Percentiles rank a stretch among this genome's conserved stretches.
phyloP scores from a whole-genome alignment of 164 flowering plant genomes.

The Saururus chinensis region DNA sequence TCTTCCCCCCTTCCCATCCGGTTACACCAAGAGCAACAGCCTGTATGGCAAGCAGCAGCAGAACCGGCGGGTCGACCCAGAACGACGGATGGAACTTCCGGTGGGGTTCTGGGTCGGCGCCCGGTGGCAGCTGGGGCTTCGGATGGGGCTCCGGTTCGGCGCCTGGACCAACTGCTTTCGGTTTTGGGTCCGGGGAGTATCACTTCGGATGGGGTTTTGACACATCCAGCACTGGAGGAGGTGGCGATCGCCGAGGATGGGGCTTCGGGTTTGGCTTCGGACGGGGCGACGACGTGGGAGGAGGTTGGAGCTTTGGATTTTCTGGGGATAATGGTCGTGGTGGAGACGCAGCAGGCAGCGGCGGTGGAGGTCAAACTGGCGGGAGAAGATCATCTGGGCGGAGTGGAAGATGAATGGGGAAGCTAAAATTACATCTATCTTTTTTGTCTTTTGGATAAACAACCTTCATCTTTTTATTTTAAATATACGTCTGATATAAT shows the following conservation, averaged over 20 bases:
- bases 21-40: neutral
- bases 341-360: neutral
- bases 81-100: neutral
- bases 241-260: neutral
- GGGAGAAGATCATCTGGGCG: neutral
- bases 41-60: neutral
- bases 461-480: too few species aligned
- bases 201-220: neutral
- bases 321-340: neutral
- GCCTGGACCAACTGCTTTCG: neutral
- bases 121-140: neutral
- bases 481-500: too few species aligned
- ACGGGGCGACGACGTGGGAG: neutral
- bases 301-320: neutral
- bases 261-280: neutral
- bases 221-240: neutral
- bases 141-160: neutral
- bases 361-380: neutral
- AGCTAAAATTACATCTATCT: neutral
- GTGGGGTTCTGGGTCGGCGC: neutral
- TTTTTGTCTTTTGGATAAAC: too few species aligned
- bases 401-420: neutral
- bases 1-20: slow-evolving; percentile 19
- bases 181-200: neutral
- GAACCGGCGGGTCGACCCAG: neutral